A percentile compares a stretch with the other conserved stretches of the same genome.
These are phyloP conservation scores for Corylus americana DNA, from an alignment of 306 rosid genomes.

Conservation along the genomic window DNA sequence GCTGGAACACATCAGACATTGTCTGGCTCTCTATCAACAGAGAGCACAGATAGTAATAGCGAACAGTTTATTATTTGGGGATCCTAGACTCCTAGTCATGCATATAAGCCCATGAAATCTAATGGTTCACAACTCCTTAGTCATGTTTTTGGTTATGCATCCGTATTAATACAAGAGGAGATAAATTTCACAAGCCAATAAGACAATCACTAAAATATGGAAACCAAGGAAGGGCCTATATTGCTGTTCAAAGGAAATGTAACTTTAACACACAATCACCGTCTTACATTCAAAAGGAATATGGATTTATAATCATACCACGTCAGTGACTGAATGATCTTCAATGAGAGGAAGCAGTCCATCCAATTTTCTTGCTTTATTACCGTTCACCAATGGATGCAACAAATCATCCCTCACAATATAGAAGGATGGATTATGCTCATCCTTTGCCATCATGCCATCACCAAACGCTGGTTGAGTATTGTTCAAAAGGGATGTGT, in stretches of 20 bases:
- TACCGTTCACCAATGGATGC: conserved; percentile 90
- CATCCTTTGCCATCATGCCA: conserved; percentile 26
- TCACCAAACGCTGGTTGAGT: conserved; percentile 36
- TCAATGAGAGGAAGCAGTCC: conserved; percentile 64
- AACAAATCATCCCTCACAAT: conserved; percentile 86
- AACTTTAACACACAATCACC: conserved; percentile 6
- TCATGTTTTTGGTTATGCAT: not conserved
- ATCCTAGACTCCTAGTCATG: not conserved
- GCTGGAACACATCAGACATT: not conserved
- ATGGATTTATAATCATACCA: conserved; percentile 47
- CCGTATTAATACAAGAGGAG: not conserved
- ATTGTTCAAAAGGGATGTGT: conserved; percentile 32
- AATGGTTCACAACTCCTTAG: conserved; percentile 1
- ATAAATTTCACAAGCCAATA: conserved; percentile 14
- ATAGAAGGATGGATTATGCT: conserved; percentile 43
- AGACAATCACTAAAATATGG: not conserved
- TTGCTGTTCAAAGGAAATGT: not conserved
- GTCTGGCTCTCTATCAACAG: not conserved
- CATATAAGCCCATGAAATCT: not conserved
- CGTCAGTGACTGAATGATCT: conserved; percentile 68
- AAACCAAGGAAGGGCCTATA: conserved; percentile 12
- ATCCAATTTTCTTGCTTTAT: conserved; percentile 88
- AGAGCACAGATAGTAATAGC: not conserved
- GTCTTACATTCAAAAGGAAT: conserved; percentile 5
- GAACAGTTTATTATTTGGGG: not conserved